Conservation (phyloP, 2,329 filamentous ascomycete species). For the Phyllachora maydis region DNA sequence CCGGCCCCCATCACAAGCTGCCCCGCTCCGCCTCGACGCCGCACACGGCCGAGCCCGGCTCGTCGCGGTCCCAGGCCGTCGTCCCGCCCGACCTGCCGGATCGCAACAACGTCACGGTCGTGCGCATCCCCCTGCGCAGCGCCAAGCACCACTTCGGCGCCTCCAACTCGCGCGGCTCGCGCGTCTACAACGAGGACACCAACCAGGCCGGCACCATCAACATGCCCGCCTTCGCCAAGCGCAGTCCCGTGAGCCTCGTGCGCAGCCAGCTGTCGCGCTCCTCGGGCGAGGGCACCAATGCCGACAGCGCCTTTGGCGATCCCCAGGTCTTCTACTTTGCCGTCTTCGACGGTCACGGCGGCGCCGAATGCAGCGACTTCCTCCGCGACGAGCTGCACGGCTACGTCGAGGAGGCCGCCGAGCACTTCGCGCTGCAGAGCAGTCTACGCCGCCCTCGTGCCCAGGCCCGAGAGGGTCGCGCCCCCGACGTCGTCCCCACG, state of each 20-base stretch:
- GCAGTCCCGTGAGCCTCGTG: constrained; percentile 44
- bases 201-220: constrained; percentile 89
- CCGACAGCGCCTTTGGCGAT: constrained; percentile 65
- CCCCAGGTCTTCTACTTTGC: constrained; percentile 96
- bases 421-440: constrained; percentile 57
- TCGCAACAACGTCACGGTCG: constrained; percentile 77
- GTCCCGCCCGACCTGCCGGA: constrained; percentile 36
- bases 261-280: constrained; percentile 22
- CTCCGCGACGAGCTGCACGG: constrained; percentile 65
- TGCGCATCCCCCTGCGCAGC: constrained; percentile 78
- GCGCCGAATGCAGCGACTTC: constrained; percentile 72
- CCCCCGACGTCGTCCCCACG: too few species aligned
- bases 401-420: constrained; percentile 70
- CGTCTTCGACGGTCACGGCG: constrained; percentile 91
- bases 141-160: constrained; percentile 94
- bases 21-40: constrained; percentile 70
- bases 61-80: constrained; percentile 33
- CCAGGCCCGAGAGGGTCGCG: too few species aligned
- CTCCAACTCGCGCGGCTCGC: constrained; percentile 56
- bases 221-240: constrained; percentile 78
- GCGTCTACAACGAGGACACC: constrained; percentile 82
- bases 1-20: constrained; percentile 61
- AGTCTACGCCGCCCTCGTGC: too few species aligned
- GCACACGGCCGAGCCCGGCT: constrained; percentile 36
- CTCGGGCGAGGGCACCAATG: constrained; percentile 40